phyloP scores from a whole-genome alignment of 768 basidiomycete genomes.

The Suillus brevipes region DNA sequence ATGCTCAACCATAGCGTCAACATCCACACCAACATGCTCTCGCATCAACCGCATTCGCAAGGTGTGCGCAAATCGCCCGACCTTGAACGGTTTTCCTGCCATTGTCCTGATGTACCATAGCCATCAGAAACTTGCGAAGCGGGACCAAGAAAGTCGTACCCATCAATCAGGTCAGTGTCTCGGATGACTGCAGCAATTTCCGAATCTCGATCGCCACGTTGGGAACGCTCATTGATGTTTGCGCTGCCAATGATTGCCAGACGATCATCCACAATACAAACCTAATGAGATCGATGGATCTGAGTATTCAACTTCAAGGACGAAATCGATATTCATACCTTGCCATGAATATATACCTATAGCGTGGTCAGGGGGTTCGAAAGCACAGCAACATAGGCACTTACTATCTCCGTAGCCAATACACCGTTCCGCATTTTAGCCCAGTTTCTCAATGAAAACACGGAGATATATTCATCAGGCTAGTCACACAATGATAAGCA shows the following conservation, averaged over 20 bases:
- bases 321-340: constrained; percentile 39
- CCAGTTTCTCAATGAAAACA: constrained; percentile 94
- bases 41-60: constrained; percentile 93
- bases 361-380: constrained; percentile 12
- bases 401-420: constrained; percentile 84
- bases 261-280: constrained; percentile 91
- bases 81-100: constrained; percentile 93
- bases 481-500: constrained; percentile 30
- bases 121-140: constrained; percentile 2
- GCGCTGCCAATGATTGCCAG: constrained; percentile 93
- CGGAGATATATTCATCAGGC: constrained; percentile 90
- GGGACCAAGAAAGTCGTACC: constrained; percentile 43
- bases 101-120: constrained; percentile 62
- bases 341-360: constrained; percentile 88
- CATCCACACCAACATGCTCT: constrained; percentile 94
- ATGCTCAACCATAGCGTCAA: constrained; percentile 82
- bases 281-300: constrained; percentile 14
- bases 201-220: constrained; percentile 94
- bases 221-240: constrained; percentile 97
- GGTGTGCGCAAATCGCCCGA: constrained; percentile 95
- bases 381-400: constrained; percentile 13
- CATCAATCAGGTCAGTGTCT: constrained; percentile 96
- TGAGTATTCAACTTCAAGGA: neutral
- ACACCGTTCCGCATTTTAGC: constrained; percentile 82
- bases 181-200: constrained; percentile 91